phyloP scores from a whole-genome alignment of 257 asterid species.

The Mentha longifolia region DNA sequence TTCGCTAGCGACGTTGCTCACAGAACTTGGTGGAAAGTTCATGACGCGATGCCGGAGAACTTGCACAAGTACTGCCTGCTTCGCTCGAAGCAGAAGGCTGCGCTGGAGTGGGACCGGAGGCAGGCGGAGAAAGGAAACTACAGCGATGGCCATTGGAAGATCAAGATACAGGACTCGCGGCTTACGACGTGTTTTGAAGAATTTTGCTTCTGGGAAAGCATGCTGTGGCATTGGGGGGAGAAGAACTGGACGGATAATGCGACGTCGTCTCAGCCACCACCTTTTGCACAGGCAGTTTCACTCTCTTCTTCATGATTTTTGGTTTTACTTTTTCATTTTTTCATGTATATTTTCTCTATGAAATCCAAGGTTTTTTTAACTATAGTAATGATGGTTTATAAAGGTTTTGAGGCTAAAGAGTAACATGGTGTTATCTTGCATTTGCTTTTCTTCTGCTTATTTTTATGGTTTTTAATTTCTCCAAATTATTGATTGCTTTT shows the following conservation, averaged over 20 bases:
- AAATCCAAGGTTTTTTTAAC: neutral
- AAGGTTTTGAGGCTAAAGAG: neutral
- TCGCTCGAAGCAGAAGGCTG: slow-evolving; percentile 89
- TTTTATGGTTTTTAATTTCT: too few relatives aligned
- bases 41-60: slow-evolving; percentile 90
- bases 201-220: slow-evolving; percentile 91
- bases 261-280: slow-evolving; percentile 47
- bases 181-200: slow-evolving; percentile 69
- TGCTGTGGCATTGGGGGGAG: slow-evolving; percentile 97
- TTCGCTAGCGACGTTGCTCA: slow-evolving; percentile 89
- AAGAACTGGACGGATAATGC: slow-evolving; percentile 80
- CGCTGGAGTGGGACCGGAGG: slow-evolving; percentile 78
- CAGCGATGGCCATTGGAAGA: slow-evolving; percentile 83
- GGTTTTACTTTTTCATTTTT: neutral
- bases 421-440: neutral
- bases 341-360: slow-evolving; percentile 5
- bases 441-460: neutral
- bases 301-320: slow-evolving; percentile 47
- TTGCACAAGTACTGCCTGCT: slow-evolving; percentile 79
- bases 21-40: slow-evolving; percentile 89
- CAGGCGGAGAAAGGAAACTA: slow-evolving; percentile 85
- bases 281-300: slow-evolving; percentile 37
- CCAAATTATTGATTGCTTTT: too few relatives aligned
- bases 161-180: slow-evolving; percentile 60
- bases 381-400: slow-evolving; percentile 16